Evolutionary conservation across 139 green algal species (phyloP), one percentile per base, ranked within the genome.

Genomic region (Tetradesmus obliquus): DNA sequence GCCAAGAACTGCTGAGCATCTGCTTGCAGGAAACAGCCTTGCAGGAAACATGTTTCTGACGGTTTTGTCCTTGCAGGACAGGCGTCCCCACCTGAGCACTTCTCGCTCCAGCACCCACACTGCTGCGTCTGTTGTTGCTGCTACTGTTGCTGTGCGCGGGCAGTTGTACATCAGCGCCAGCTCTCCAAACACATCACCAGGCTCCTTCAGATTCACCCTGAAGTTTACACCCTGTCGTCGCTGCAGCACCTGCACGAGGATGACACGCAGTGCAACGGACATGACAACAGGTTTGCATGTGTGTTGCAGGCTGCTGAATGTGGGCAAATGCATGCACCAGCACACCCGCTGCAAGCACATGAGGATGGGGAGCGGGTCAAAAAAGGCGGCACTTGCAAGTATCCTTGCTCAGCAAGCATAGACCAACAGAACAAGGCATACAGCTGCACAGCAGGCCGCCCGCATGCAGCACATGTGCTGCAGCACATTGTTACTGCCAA

Each of bases 91-190:
- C 92, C 95, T 94, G 94, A 99, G 98, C 10, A 95, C 92, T 20
- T 96, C 94, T 5, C 98, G 95, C 88, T 99, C 96, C 88, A 99
- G 94, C 19, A 99, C 97, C 97, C 97, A 99, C 17, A 99, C 98
- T 19, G 95, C 94, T 2, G 96, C 94, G 90, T 98, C 93, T 72
- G 95, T 95, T 0, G 96, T 98, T 9, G 98, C 97, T 5, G 97
- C 97, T n/a, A 99, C 97, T 3, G 97, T 99, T 3, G 97, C 98
- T 24, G 93, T 94, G 55, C 97, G 96, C 2, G 97, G 94, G 86
- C 93, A 96, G 91, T 96, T 95, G 93, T 98, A 99, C 96, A 99
- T 98, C 3, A 99, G 96, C 10, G 96, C 97, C n/a, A 99, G 93
- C 92, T 99, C 97, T 24, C 98, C 98, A 94, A 99, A 99, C 82